These are phyloP conservation scores for Luvunga scandens DNA, from an alignment of 345 rosid genomes.

Conservation along the genomic window DNA sequence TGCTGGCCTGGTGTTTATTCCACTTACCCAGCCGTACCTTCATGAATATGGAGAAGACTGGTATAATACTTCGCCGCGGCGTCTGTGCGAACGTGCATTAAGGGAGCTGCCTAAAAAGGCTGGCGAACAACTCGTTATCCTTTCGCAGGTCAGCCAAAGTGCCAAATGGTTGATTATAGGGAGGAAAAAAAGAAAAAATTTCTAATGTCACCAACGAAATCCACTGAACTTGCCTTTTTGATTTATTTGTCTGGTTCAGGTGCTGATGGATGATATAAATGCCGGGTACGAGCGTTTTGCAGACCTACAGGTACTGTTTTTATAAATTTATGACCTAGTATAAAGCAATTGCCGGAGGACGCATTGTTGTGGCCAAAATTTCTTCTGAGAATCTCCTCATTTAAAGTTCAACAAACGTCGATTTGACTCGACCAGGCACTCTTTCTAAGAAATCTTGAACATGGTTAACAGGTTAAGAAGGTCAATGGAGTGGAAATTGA, in stretches of 20 bases:
- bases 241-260: constrained; percentile 45
- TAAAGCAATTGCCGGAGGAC: neutral
- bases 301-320: constrained; percentile 61
- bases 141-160: constrained; percentile 64
- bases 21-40: constrained; percentile 86
- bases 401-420: neutral
- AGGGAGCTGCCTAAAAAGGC: constrained; percentile 70
- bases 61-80: constrained; percentile 84
- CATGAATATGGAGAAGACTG: constrained; percentile 94
- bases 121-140: constrained; percentile 76
- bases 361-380: neutral
- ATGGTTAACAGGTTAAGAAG: constrained; percentile 66
- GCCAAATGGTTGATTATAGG: neutral
- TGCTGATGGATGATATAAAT: constrained; percentile 86
- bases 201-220: neutral
- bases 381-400: neutral
- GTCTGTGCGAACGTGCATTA: constrained; percentile 72
- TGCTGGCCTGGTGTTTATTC: constrained; percentile 86
- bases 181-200: neutral
- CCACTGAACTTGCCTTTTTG: neutral
- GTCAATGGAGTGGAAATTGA: constrained; percentile 66
- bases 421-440: neutral
- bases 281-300: constrained; percentile 89
- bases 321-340: neutral
- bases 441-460: constrained; percentile 10